These are phyloP conservation scores for Teratosphaeria destructans DNA, from an alignment of 2,329 filamentous ascomycete genomes.

Conservation along the genomic window DNA sequence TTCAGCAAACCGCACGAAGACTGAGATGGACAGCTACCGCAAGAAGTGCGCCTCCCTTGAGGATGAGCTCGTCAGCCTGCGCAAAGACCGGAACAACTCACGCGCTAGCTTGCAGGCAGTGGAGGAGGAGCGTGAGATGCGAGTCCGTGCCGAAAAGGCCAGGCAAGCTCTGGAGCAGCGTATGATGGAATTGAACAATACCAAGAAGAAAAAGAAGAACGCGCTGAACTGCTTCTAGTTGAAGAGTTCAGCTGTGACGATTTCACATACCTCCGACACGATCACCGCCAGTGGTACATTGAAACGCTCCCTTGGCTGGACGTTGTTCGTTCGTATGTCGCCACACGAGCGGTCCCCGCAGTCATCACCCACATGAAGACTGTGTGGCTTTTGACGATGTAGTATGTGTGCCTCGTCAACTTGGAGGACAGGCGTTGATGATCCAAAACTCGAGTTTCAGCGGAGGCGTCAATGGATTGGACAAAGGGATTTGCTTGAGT, in stretches of 20 bases:
- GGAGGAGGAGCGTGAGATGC: constrained; percentile 91
- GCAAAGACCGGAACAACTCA: constrained; percentile 47
- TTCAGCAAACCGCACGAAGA: constrained; percentile 83
- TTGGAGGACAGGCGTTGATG: neutral
- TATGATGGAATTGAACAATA: constrained; percentile 63
- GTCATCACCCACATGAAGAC: neutral
- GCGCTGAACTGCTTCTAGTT: constrained; percentile 91
- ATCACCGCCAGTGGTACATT: neutral
- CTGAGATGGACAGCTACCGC: constrained; percentile 82
- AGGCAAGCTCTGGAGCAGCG: constrained; percentile 83
- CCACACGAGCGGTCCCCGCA: neutral
- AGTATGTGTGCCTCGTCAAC: neutral
- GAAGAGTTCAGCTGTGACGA: neutral
- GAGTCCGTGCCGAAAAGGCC: constrained; percentile 80
- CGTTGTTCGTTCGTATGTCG: neutral
- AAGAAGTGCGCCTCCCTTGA: constrained; percentile 73
- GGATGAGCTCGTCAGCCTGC: constrained; percentile 54
- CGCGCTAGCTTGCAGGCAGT: constrained; percentile 71
- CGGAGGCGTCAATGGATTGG: neutral
- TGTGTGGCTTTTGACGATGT: neutral
- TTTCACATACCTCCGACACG: neutral
- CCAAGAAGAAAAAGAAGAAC: constrained; percentile 89
- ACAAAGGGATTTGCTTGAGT: neutral
- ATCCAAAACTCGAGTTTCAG: neutral
- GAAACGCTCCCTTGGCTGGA: neutral